phyloP scores from a whole-genome alignment of 1,284 basidiomycete genomes.

The Boletellus deceptivus region DNA sequence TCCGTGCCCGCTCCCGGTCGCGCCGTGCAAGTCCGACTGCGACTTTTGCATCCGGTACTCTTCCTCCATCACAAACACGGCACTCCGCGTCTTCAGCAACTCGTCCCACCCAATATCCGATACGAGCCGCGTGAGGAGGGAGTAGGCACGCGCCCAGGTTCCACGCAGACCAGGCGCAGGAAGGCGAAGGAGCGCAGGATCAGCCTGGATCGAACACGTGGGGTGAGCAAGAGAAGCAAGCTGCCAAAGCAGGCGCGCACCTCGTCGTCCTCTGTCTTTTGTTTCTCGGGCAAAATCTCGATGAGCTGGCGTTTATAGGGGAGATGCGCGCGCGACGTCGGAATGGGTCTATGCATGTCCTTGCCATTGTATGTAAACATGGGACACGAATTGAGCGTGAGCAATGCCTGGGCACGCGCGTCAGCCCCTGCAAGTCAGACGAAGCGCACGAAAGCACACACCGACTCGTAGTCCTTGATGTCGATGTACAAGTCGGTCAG shows the following conservation, averaged over 20 bases:
- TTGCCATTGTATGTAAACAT: slow-evolving; percentile 99
- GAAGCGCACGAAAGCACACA: slow-evolving; percentile 26
- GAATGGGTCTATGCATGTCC: slow-evolving; percentile 87
- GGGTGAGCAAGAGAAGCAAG: no score
- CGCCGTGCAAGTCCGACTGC: slow-evolving; percentile 52
- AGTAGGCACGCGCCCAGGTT: slow-evolving; percentile 94
- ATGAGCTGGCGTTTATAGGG: slow-evolving; percentile 85
- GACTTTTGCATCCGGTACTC: slow-evolving; percentile 92
- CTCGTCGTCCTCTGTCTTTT: slow-evolving; percentile 83
- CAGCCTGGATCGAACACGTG: slow-evolving; percentile 52
- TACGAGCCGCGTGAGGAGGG: slow-evolving; percentile 86
- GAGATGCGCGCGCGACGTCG: slow-evolving; percentile 81
- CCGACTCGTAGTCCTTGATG: slow-evolving; percentile 81
- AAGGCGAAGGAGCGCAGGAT: slow-evolving; percentile 88
- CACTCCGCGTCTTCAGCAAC: slow-evolving; percentile 88
- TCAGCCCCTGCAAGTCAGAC: neutral
- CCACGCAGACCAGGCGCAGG: slow-evolving; percentile 93
- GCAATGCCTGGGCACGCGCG: slow-evolving; percentile 56
- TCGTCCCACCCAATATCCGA: slow-evolving; percentile 98
- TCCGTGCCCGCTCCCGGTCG: slow-evolving; percentile 5
- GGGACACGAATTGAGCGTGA: slow-evolving; percentile 97
- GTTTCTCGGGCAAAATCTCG: slow-evolving; percentile 72
- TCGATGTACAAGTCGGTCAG: slow-evolving; percentile 94
- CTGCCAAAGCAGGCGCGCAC: slow-evolving; percentile 33
- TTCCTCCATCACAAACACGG: slow-evolving; percentile 99